These are phyloP conservation scores for Scutellaria minor DNA, from an alignment of 257 asterid species.

Conservation along the genomic window DNA sequence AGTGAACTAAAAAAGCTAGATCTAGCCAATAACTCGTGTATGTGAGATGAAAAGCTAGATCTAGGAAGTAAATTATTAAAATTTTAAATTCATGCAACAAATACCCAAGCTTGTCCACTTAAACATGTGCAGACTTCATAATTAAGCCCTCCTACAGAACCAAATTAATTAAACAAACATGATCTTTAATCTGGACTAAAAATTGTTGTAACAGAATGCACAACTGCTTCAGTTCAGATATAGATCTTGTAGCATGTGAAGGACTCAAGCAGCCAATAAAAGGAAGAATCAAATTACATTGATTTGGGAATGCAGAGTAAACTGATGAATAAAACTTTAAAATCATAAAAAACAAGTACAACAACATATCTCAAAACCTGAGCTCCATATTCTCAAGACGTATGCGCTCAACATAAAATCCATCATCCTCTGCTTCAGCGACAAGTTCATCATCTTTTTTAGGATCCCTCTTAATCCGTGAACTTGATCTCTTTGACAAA, in stretches of 20 bases:
- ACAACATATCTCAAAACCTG: slow-evolving; percentile 57
- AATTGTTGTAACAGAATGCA: slow-evolving; percentile 8
- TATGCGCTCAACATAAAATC: slow-evolving; percentile 79
- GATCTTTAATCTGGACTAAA: slow-evolving; percentile 2
- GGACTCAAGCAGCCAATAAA: slow-evolving; percentile 18
- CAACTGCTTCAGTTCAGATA: slow-evolving; percentile 12
- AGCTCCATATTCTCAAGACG: slow-evolving; percentile 87
- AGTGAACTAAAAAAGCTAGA: neutral
- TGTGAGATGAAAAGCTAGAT: neutral
- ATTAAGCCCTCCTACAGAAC: neutral
- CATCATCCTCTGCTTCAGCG: slow-evolving; percentile 55
- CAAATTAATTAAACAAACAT: neutral
- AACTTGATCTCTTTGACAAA: slow-evolving; percentile 61
- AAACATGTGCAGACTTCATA: neutral
- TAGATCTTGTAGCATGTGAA: slow-evolving; percentile 22
- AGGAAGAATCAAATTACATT: slow-evolving; percentile 5
- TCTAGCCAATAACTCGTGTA: neutral
- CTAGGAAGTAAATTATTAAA: neutral
- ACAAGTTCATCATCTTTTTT: slow-evolving; percentile 57
- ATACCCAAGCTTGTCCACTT: slow-evolving; percentile 1
- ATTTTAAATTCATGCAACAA: slow-evolving; percentile 14
- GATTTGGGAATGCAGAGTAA: slow-evolving; percentile 13
- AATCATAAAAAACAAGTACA: slow-evolving; percentile 17
- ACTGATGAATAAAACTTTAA: slow-evolving; percentile 23
- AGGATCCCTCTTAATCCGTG: slow-evolving; percentile 45